Percentiles rank a stretch among this genome's conserved stretches.
Evolutionary conservation across 352 stramenopile species (phyloP).

Genomic region (Phytopythium cucurbitacearum): DNA sequence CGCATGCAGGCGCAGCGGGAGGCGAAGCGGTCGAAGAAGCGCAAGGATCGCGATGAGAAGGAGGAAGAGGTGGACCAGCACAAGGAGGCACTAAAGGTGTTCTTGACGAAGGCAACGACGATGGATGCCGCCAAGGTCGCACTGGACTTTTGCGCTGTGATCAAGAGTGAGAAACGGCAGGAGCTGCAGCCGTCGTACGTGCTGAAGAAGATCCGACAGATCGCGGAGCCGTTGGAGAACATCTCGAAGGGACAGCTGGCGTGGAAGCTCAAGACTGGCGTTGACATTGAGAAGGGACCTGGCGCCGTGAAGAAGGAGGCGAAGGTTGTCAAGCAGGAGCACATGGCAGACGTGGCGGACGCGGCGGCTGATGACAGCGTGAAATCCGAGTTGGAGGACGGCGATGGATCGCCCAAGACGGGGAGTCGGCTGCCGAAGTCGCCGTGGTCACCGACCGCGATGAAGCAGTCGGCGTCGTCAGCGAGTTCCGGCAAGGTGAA

Average conservation of each 20-base stretch:
- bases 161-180: constrained; percentile 28
- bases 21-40: constrained; percentile 77
- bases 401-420: constrained; percentile 5
- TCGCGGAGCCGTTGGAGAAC: constrained; percentile 45
- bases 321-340: constrained; percentile 42
- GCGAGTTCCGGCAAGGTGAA: constrained; percentile 29
- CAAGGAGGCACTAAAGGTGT: constrained; percentile 48
- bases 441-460: constrained; percentile 60
- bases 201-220: constrained; percentile 68
- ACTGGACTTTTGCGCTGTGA: constrained; percentile 57
- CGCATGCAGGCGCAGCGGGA: constrained; percentile 80
- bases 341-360: constrained; percentile 31
- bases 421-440: constrained; percentile 41
- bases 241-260: constrained; percentile 40
- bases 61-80: constrained; percentile 63
- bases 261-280: constrained; percentile 35
- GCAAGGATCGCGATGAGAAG: constrained; percentile 64
- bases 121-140: constrained; percentile 67
- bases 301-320: constrained; percentile 28
- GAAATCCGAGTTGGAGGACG: constrained; percentile 20
- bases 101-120: constrained; percentile 47
- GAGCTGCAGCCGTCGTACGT: constrained; percentile 62
- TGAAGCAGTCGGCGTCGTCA: constrained; percentile 41
- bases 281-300: constrained; percentile 11
- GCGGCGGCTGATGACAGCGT: constrained; percentile 7